Evolutionary conservation across 164 flowering plant species (phyloP).

Genomic region (Paratinospora sagittata): DNA sequence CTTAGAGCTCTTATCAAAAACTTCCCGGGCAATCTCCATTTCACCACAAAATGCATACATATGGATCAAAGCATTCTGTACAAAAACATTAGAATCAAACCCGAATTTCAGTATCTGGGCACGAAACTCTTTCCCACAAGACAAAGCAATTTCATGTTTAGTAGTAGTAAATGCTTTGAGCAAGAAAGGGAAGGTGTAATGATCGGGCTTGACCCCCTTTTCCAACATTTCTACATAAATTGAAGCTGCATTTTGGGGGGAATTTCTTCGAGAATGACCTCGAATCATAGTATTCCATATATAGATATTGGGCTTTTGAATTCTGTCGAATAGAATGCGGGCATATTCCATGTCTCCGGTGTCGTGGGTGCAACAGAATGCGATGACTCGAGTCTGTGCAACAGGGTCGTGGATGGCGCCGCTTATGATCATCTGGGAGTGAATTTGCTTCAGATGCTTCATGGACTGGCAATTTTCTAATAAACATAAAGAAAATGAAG

Average conservation of each 20-base stretch:
- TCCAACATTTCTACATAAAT: constrained; percentile 7
- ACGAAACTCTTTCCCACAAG: constrained; percentile 10
- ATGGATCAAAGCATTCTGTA: constrained; percentile 10
- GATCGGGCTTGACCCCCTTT: constrained; percentile 8
- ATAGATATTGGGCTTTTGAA: not conserved
- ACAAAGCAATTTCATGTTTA: not conserved
- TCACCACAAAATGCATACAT: not conserved
- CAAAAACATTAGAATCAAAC: constrained; percentile 8
- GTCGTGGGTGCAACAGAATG: constrained; percentile 3
- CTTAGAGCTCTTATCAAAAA: constrained; percentile 1
- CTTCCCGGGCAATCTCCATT: not conserved
- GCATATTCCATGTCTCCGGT: constrained; percentile 11
- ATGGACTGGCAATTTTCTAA: constrained; percentile 8
- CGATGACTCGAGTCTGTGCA: not conserved
- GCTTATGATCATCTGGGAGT: constrained; percentile 2
- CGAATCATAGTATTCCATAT: constrained; percentile 11
- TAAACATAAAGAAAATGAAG: no score
- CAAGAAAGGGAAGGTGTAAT: constrained; percentile 11
- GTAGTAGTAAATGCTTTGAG: not conserved
- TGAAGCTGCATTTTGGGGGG: constrained; percentile 1
- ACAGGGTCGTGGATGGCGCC: not conserved
- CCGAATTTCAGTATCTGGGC: constrained; percentile 4
- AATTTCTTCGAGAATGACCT: constrained; percentile 7
- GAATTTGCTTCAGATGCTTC: constrained; percentile 8
- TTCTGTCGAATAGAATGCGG: constrained; percentile 1